Percentiles rank a stretch among this genome's conserved stretches.
phyloP scores from a whole-genome alignment of 257 asterid genomes.

The Ilex asprella region DNA sequence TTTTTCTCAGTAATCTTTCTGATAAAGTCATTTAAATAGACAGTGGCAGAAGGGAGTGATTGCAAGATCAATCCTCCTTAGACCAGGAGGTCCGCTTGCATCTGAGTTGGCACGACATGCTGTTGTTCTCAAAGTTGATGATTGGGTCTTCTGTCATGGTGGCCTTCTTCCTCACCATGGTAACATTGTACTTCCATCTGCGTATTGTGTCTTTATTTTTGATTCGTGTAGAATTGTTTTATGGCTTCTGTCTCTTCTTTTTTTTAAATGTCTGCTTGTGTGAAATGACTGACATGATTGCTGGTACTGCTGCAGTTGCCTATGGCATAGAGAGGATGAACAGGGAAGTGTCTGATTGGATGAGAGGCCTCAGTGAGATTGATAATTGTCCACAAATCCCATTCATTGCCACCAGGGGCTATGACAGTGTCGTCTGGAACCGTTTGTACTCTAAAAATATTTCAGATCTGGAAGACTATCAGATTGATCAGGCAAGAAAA shows the following conservation, averaged over 20 bases:
- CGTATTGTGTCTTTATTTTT: not conserved
- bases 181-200: slow-evolving; percentile 11
- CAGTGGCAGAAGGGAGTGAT: slow-evolving; percentile 94
- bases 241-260: not conserved
- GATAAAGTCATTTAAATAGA: slow-evolving; percentile 47
- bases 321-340: slow-evolving; percentile 85
- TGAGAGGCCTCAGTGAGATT: slow-evolving; percentile 53
- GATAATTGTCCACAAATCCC: slow-evolving; percentile 51
- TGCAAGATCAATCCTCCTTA: slow-evolving; percentile 82
- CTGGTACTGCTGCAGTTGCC: slow-evolving; percentile 46
- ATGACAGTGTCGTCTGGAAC: slow-evolving; percentile 97
- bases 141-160: slow-evolving; percentile 97
- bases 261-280: not conserved
- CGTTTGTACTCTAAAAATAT: slow-evolving; percentile 78
- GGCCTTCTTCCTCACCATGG: slow-evolving; percentile 99
- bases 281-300: slow-evolving; percentile 1
- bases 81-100: slow-evolving; percentile 91
- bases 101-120: slow-evolving; percentile 72
- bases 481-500: slow-evolving; percentile 43
- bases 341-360: slow-evolving; percentile 80
- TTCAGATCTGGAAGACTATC: slow-evolving; percentile 56
- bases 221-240: not conserved
- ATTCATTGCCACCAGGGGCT: slow-evolving; percentile 84
- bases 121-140: slow-evolving; percentile 79
- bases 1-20: slow-evolving; percentile 19